A percentile compares a stretch with the other conserved stretches of the same genome.
Conservation (phyloP, 169 alveolate species). For the Cryptosporidium tyzzeri region DNA sequence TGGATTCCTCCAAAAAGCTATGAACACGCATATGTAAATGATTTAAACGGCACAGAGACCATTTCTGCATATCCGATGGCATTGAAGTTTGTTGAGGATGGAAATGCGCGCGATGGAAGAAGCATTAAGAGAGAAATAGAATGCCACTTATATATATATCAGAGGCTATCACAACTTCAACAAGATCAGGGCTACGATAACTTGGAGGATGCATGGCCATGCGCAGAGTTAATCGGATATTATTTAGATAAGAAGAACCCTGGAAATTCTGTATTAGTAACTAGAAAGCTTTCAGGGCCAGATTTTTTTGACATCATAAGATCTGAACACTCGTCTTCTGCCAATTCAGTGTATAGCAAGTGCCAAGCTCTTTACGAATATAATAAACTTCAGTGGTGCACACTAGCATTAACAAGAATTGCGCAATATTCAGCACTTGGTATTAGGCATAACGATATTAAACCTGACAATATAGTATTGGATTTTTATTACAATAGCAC, state of each 20-base stretch:
- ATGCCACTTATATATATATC: constrained; percentile 87
- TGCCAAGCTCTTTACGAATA: constrained; percentile 86
- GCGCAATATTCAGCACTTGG: constrained; percentile 86
- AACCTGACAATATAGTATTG: constrained; percentile 88
- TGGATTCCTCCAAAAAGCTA: constrained; percentile 80
- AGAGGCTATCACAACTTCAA: constrained; percentile 79
- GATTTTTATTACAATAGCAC: constrained; percentile 82
- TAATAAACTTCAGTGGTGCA: constrained; percentile 88
- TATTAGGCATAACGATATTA: constrained; percentile 87
- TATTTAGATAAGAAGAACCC: constrained; percentile 87
- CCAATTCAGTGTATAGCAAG: constrained; percentile 75
- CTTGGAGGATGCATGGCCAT: constrained; percentile 88
- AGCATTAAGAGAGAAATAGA: constrained; percentile 89
- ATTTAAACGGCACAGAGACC: constrained; percentile 5
- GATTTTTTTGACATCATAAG: constrained; percentile 87
- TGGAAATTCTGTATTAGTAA: constrained; percentile 83
- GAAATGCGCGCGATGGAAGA: constrained; percentile 87
- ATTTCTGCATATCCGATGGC: constrained; percentile 85
- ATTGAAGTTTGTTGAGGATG: constrained; percentile 87
- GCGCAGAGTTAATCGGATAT: constrained; percentile 87
- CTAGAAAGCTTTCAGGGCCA: constrained; percentile 88
- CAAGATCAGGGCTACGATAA: constrained; percentile 72
- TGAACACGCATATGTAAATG: constrained; percentile 77
- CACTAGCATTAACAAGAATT: constrained; percentile 85
- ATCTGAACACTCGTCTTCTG: constrained; percentile 82